Evolutionary conservation across 208 protist species (phyloP).

Genomic region (Leishmania tarentolae): DNA sequence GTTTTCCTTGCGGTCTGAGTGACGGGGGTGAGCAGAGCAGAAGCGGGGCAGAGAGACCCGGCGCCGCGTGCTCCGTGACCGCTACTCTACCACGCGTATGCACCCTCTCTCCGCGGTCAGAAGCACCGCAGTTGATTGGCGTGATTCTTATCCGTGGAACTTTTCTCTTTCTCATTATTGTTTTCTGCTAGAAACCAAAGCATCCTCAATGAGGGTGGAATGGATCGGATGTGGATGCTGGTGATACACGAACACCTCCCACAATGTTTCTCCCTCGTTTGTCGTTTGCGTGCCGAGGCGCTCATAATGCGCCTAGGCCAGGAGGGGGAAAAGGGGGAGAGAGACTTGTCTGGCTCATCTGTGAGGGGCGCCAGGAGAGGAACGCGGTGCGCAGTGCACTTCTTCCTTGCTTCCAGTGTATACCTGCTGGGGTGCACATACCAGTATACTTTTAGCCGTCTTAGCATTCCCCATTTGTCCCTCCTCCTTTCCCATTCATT

Average conservation of each 20-base stretch:
- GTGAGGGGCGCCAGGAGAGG: neutral
- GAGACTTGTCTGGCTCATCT: neutral
- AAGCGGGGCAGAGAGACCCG: neutral
- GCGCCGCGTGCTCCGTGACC: neutral
- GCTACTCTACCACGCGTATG: neutral
- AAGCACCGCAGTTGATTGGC: neutral
- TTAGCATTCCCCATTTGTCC: neutral
- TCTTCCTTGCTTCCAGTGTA: neutral
- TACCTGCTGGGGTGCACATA: neutral
- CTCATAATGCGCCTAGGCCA: neutral
- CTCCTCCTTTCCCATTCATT: constrained; percentile 1
- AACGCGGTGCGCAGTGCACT: neutral
- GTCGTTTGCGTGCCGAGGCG: neutral
- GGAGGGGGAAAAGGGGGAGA: neutral
- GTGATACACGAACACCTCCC: neutral
- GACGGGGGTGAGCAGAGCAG: neutral
- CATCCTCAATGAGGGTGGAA: neutral
- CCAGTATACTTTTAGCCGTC: constrained; percentile 20
- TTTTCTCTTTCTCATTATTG: neutral
- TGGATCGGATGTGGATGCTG: neutral
- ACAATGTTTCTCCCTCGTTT: neutral
- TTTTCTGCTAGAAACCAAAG: neutral
- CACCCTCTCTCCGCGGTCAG: neutral
- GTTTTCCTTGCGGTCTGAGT: constrained; percentile 49
- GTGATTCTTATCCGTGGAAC: neutral